Base-by-base conservation (phyloP, 2,329 filamentous ascomycete species). In the Aotearoamyces nothofagi region DNA sequence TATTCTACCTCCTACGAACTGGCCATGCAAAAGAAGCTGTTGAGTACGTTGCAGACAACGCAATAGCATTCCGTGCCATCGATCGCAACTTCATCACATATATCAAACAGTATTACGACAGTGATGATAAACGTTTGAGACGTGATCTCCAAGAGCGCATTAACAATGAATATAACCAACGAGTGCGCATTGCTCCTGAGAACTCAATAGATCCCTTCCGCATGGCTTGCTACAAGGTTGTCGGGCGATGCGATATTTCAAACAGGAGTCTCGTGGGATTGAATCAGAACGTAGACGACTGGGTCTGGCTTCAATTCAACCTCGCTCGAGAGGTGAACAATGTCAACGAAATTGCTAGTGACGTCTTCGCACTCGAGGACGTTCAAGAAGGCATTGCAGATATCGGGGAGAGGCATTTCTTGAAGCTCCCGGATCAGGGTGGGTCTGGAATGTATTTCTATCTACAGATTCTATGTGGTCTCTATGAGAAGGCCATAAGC, bases 151-250 rank as follows among this genome's bases (percentile, higher is more conserved):
- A 92, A 45, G 80, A 84, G 41, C 79, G 81, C 38, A 92, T 92
- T 54, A 80, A 79, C 41, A 82, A 79, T 38, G 86, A 94, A 48
- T 94, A 92, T 53, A 78, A 78, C 29, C 81, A 92, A 50, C 76
- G 84, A 25, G 69, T 76, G 15, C 77, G 82, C 39, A 82, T 92
- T 44, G 81, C 81, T 1, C 80, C 82, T 1, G 81, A 90, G 33
- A 78, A 86, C 47, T 80, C 81, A 2, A 74, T 92, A 38, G 90
- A 98, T 50, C 90, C 90, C 15, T 98, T 92, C 58, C 76, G 84
- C 30, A 86, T 93, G 73, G 86, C 87, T 26, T 94, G 90, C 52
- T 96, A 96, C 65, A 96, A 98, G 63, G 76, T 98, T 36, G 78
- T 98, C 42, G 90, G 92, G 25, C 83, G 74, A 25, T 77, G 73